These are phyloP conservation scores for Hypoxylon subgilvum DNA, from an alignment of 495 filamentous ascomycete genomes.

Conservation along the genomic window DNA sequence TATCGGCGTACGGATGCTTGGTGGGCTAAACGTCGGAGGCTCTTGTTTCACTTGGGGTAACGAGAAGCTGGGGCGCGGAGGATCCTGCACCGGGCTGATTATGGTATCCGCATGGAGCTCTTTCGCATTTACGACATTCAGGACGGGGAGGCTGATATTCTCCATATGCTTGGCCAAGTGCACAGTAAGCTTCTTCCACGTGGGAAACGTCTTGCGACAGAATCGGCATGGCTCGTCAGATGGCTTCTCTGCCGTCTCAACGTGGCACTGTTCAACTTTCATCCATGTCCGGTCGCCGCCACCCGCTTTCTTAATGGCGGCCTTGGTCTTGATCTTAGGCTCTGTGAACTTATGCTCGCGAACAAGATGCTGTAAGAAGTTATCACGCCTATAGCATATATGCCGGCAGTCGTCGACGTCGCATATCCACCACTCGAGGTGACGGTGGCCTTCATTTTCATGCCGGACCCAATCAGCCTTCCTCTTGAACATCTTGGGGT, in stretches of 20 bases:
- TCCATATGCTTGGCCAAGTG: conserved; percentile 98
- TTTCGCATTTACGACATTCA: conserved; percentile 70
- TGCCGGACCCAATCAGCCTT: conserved; percentile 98
- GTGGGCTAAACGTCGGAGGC: conserved; percentile 25
- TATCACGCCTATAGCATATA: conserved; percentile 88
- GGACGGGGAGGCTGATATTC: conserved; percentile 83
- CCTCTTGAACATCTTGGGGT: conserved; percentile 94
- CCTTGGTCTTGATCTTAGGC: conserved; percentile 69
- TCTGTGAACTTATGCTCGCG: conserved; percentile 91
- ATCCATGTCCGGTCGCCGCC: conserved; percentile 70
- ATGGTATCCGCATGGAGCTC: conserved; percentile 65
- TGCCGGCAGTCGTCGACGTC: conserved; percentile 81
- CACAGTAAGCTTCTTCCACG: conserved; percentile 93
- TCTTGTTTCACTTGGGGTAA: conserved; percentile 46
- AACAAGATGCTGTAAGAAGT: conserved; percentile 93
- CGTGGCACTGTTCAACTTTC: conserved; percentile 79
- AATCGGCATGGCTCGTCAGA: conserved; percentile 88
- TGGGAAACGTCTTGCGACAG: conserved; percentile 80
- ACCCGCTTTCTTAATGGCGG: conserved; percentile 60
- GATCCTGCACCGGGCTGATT: conserved; percentile 68
- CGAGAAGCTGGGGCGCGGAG: conserved; percentile 50
- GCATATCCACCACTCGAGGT: conserved; percentile 93
- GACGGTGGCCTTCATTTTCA: conserved; percentile 91
- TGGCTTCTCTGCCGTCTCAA: conserved; percentile 68
- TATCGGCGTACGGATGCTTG: conserved; percentile 1